Conservation (phyloP, 257 asterid genomes). For the Mentha longifolia region DNA sequence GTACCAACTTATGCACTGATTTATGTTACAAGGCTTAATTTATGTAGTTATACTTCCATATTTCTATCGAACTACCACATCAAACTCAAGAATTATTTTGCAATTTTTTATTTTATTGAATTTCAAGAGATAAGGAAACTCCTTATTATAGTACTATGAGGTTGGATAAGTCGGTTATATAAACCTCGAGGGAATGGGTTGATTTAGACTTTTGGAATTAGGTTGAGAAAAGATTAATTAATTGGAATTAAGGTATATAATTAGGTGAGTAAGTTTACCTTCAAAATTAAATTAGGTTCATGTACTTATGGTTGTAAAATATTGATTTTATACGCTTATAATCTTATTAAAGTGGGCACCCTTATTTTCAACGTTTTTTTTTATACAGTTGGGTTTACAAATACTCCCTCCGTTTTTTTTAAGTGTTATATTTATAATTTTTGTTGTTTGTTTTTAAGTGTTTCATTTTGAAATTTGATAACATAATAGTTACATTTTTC, state of each 20-base stretch:
- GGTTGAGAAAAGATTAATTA: neutral
- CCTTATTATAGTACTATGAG: neutral
- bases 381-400: neutral
- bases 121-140: neutral
- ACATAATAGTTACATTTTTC: too few relatives aligned
- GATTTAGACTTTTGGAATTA: constrained; percentile 21
- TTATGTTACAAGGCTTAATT: constrained; percentile 2
- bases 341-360: neutral
- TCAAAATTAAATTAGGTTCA: neutral
- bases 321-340: neutral
- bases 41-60: neutral
- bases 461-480: too few relatives aligned
- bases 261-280: too few relatives aligned
- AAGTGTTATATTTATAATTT: too few relatives aligned
- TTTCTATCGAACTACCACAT: constrained; percentile 31
- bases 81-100: constrained; percentile 6
- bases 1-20: constrained; percentile 32
- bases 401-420: too few relatives aligned
- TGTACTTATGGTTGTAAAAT: neutral
- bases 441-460: too few relatives aligned
- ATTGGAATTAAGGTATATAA: neutral
- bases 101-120: neutral
- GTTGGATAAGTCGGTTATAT: constrained; percentile 4
- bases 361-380: neutral
- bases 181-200: neutral